A percentile compares a stretch with the other conserved stretches of the same genome.
Evolutionary conservation across 2,329 filamentous ascomycete genomes (phyloP).

Genomic region (Lasiodiplodia sp.): DNA sequence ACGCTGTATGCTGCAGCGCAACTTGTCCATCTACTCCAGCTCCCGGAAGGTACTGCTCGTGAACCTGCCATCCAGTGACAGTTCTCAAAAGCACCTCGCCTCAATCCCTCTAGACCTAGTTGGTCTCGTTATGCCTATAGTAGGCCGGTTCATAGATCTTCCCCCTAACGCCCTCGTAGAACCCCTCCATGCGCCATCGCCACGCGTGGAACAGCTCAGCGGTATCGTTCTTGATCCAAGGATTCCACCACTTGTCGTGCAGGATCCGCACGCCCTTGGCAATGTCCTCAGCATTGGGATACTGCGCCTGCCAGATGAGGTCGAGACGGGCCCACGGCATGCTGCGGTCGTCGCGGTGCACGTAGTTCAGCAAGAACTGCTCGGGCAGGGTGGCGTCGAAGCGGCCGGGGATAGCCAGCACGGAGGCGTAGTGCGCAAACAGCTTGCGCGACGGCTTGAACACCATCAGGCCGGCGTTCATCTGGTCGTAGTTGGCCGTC

Average conservation of each 20-base stretch:
- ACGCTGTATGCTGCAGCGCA: not conserved
- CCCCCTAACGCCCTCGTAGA: not conserved
- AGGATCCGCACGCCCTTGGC: slow-evolving; percentile 45
- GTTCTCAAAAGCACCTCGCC: not conserved
- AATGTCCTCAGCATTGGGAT: slow-evolving; percentile 48
- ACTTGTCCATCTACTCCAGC: not conserved
- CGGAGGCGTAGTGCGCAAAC: slow-evolving; percentile 47
- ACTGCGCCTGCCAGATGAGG: slow-evolving; percentile 50
- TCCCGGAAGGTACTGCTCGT: not conserved
- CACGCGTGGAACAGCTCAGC: slow-evolving; percentile 7
- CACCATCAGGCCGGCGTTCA: slow-evolving; percentile 50
- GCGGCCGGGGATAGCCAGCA: slow-evolving; percentile 42
- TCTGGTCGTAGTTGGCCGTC: slow-evolving; percentile 35
- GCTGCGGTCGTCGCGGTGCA: slow-evolving; percentile 46
- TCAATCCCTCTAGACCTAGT: not conserved
- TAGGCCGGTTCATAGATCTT: not conserved
- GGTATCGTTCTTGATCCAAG: slow-evolving; percentile 6
- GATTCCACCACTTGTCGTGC: slow-evolving; percentile 52
- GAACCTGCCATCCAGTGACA: not conserved
- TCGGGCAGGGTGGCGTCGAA: slow-evolving; percentile 46
- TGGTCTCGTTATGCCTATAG: not conserved
- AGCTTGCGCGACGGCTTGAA: slow-evolving; percentile 43
- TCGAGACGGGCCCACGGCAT: slow-evolving; percentile 52
- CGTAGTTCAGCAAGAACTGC: slow-evolving; percentile 51
- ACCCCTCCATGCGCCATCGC: slow-evolving; percentile 15